Base-by-base conservation (phyloP, 768 basidiomycete species). In the Agaricus sinodeliciosus region DNA sequence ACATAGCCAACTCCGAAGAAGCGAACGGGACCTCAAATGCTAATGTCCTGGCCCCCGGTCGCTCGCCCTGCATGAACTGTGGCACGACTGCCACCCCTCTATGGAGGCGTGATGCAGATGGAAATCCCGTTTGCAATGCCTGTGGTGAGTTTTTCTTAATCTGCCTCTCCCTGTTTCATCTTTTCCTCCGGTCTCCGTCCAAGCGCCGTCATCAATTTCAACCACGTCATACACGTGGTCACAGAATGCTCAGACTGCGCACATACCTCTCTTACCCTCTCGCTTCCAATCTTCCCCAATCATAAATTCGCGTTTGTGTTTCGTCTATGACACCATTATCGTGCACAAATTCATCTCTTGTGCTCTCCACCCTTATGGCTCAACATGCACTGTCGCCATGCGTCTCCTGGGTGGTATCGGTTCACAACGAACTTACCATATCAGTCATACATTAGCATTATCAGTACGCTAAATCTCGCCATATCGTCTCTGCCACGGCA, bases 121-220 rank as follows among this genome's bases (percentile, higher is more conserved):
- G 90, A 54, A 89, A 86, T 67, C 79, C 84, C 45, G 80, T 93
- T 63, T 94, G 91, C 74, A 93, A 93, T 67, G 87, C 88, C 48
- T 93, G 91, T 68, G 91, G 90, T 92, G 66, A 79, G 89, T 51
- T 50, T 43, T 42, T 79, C 53, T 64, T 63, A 61, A 62, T 67
- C 43, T 60, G 56, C 62, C 61, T 63, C 50, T 55, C 44, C 44
- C 62, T 59, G 56, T 56, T 58, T 40, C 49, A 59, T 58, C 49
- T 19, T 43, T 57, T 50, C 58, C 54, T 42, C 31, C 47, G 45
- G 58, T 47, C 58, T 47, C 42, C 36, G 51, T 31, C 47, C 40
- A 49, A 48, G 41, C 22, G 26, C 9, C 45, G 25, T 41, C 46
- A 48, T 48, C 46, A 39, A 43, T 55, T 35, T 44, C 54, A 43